Evolutionary conservation across 352 stramenopile species (phyloP).

Genomic region (Pythium folliculosum): DNA sequence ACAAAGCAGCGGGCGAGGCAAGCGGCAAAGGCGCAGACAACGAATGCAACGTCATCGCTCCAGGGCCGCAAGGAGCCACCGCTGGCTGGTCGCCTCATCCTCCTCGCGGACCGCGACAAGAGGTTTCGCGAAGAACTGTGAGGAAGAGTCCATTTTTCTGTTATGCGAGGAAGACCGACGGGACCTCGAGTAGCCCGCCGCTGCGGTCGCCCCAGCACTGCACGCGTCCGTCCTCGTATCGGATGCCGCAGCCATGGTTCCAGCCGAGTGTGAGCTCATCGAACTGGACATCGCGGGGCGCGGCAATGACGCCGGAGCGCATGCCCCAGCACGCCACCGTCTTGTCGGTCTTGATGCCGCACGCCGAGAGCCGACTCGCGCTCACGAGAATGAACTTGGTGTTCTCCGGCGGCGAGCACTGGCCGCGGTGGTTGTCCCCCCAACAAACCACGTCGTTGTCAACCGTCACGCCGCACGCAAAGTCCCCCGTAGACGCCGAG

Average conservation of each 20-base stretch:
- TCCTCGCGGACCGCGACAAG: constrained; percentile 45
- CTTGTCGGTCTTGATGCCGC: constrained; percentile 63
- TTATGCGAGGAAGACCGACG: constrained; percentile 30
- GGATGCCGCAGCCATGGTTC: constrained; percentile 77
- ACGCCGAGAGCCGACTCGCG: constrained; percentile 64
- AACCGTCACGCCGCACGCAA: constrained; percentile 63
- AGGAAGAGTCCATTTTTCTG: neutral
- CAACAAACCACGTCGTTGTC: constrained; percentile 62
- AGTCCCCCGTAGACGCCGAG: constrained; percentile 61
- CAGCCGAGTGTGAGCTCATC: constrained; percentile 71
- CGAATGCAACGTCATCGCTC: neutral
- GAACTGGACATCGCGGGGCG: constrained; percentile 51
- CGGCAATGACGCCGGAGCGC: constrained; percentile 59
- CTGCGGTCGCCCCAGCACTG: constrained; percentile 66
- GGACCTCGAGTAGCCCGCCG: constrained; percentile 50
- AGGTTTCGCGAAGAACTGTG: constrained; percentile 36
- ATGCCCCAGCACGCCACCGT: constrained; percentile 71
- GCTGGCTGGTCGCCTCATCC: constrained; percentile 32
- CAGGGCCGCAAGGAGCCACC: neutral
- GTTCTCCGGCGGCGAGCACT: constrained; percentile 46
- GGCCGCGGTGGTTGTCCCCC: constrained; percentile 72
- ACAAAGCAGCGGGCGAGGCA: neutral
- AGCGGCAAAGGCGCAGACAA: neutral
- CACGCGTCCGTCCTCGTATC: constrained; percentile 59
- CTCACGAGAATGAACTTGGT: constrained; percentile 68